phyloP scores from a whole-genome alignment of 441 rosid genomes.

The Bruguiera hainesii region DNA sequence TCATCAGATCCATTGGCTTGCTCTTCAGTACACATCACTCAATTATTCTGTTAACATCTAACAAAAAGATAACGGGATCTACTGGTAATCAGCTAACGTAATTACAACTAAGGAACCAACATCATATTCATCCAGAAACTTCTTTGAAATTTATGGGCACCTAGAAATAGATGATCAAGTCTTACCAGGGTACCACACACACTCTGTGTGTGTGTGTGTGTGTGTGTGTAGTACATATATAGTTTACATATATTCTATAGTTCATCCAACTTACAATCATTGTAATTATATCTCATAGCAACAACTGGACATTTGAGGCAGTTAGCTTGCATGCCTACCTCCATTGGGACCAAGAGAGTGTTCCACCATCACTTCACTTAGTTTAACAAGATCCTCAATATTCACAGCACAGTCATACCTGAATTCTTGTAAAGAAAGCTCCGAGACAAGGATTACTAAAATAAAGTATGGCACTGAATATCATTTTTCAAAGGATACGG shows the following conservation, averaged over 20 bases:
- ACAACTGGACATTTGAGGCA: not conserved
- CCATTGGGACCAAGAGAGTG: constrained; percentile 96
- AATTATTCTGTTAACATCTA: too few relatives aligned
- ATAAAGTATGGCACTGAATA: not conserved
- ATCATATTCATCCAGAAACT: not conserved
- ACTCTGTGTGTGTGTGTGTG: too few relatives aligned
- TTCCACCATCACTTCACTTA: constrained; percentile 76
- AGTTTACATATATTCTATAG: too few relatives aligned
- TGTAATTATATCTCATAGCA: too few relatives aligned
- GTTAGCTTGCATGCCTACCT: constrained; percentile 34
- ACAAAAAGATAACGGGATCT: too few relatives aligned
- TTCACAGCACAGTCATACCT: constrained; percentile 88
- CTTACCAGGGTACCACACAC: not conserved
- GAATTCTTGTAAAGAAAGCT: constrained; percentile 38
- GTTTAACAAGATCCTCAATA: constrained; percentile 76
- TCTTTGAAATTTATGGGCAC: not conserved
- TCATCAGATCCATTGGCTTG: too few relatives aligned
- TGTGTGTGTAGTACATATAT: too few relatives aligned
- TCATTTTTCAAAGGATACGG: constrained; percentile 58
- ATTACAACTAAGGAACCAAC: too few relatives aligned
- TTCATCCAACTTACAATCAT: too few relatives aligned
- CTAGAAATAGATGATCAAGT: not conserved
- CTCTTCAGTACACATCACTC: too few relatives aligned
- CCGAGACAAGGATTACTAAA: not conserved
- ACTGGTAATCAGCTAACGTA: too few relatives aligned